Conservation (phyloP, 169 alveolate species). For the Cryptosporidium ubiquitum region DNA sequence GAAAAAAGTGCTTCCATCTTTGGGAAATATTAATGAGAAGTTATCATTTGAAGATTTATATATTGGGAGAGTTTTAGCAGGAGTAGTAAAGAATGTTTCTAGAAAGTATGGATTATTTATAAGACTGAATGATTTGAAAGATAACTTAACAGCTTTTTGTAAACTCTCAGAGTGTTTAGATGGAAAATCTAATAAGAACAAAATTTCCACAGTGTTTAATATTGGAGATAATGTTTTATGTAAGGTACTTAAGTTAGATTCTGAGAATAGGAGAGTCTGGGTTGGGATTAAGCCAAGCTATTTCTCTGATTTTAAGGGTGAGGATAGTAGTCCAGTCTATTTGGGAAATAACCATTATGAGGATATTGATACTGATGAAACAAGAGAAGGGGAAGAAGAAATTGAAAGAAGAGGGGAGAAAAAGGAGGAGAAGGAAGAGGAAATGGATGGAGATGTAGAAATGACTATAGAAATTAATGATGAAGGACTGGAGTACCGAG, state of each 20-base stretch:
- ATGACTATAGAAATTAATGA: neutral
- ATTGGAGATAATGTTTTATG: conserved; percentile 56
- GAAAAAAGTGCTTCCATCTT: neutral
- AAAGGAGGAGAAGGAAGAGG: neutral
- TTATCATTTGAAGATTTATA: conserved; percentile 32
- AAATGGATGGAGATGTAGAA: neutral
- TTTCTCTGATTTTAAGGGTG: conserved; percentile 4
- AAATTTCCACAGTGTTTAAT: conserved; percentile 13
- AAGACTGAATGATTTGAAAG: conserved; percentile 24
- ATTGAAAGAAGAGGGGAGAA: neutral
- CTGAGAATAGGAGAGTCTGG: conserved; percentile 20
- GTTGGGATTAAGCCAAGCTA: conserved; percentile 52
- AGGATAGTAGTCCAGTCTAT: neutral
- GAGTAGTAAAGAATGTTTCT: conserved; percentile 29
- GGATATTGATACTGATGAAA: neutral
- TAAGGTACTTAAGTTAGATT: conserved; percentile 27
- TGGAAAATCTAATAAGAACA: neutral
- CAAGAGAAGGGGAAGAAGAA: neutral
- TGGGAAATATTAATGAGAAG: conserved; percentile 8
- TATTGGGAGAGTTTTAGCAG: conserved; percentile 57
- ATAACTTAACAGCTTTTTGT: conserved; percentile 9
- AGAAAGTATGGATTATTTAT: conserved; percentile 38
- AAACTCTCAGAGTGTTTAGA: conserved; percentile 39
- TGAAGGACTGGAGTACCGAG: conserved; percentile 1
- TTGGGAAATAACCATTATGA: neutral